Percentiles rank a stretch among this genome's conserved stretches.
Conservation (phyloP, 73 alveolate genomes). For the Tetrahymena thermophila region DNA sequence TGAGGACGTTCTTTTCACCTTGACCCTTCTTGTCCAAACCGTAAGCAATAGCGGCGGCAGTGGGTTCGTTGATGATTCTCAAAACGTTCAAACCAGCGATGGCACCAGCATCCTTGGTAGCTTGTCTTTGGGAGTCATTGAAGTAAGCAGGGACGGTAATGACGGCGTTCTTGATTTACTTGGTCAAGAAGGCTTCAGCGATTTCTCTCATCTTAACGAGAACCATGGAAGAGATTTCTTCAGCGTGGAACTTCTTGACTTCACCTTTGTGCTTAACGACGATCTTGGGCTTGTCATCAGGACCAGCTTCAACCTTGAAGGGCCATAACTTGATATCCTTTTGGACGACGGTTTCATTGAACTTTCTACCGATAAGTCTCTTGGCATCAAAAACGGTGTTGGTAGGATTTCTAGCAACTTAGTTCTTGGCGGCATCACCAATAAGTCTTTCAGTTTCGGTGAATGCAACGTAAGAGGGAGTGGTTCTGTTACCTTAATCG, state of each 20-base stretch:
- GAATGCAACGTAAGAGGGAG: slow-evolving; percentile 89
- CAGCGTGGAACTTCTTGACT: slow-evolving; percentile 72
- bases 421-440: slow-evolving; percentile 76
- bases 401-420: slow-evolving; percentile 59
- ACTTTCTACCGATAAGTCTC: slow-evolving; percentile 74
- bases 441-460: slow-evolving; percentile 64
- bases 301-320: slow-evolving; percentile 68
- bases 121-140: slow-evolving; percentile 70
- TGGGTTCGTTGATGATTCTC: slow-evolving; percentile 74
- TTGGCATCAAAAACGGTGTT: slow-evolving; percentile 70
- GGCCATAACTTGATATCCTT: slow-evolving; percentile 81
- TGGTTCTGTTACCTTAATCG: slow-evolving; percentile 71
- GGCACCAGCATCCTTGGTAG: slow-evolving; percentile 85
- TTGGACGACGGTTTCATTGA: slow-evolving; percentile 54
- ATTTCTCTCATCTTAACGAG: slow-evolving; percentile 79
- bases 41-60: slow-evolving; percentile 94
- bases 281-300: slow-evolving; percentile 73
- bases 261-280: slow-evolving; percentile 60
- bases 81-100: slow-evolving; percentile 68
- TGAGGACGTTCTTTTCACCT: slow-evolving; percentile 64
- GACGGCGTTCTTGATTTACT: slow-evolving; percentile 73
- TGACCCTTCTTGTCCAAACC: slow-evolving; percentile 76
- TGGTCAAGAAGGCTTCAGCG: slow-evolving; percentile 75
- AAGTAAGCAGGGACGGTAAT: slow-evolving; percentile 80
- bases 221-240: slow-evolving; percentile 79